Evolutionary conservation across 345 rosid genomes (phyloP), one percentile per base, ranked within the genome.

Genomic region (Garcia nutans): DNA sequence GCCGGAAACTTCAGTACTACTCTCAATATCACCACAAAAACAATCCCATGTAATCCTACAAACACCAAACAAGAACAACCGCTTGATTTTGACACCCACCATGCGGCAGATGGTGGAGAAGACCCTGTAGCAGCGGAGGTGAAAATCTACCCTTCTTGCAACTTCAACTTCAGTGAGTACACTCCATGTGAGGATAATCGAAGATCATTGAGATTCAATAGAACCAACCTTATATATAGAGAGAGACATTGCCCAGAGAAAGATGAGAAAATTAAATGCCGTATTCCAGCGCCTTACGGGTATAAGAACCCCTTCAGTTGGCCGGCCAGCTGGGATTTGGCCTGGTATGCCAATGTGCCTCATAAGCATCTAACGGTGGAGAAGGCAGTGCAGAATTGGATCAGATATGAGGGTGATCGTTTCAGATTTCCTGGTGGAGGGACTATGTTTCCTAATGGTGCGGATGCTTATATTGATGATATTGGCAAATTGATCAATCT

Each of bases 361-460:
- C 87, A 87, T 76, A 80, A 82, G 64, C 88, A 85, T 24, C 84
- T 87, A 1, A 86, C 90, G 22, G 85, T 83, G 50, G 90, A 85
- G 84, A 87, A 87, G 82, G 88, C 90, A 22, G 87, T 72, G 71
- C 88, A 87, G 78, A 87, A 87, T 62, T 87, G 90, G 90, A 87
- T 87, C 44, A 80, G 72, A 37, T 84, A 52, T 71, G 81, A 78
- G 67, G 88, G 85, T 12, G 84, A 85, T 20, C 81, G 82, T 31
- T 85, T 87, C 61, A 77, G 76, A 64, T 87, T 87, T 63, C 90
- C 90, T 5, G 88, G 87, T 1, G 90, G 90, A 52, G 90, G 90
- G 19, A 87, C 90, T 68, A 81, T 80, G 85, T 87, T 87, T 78
- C 90, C 86, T 41, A 67, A 85, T 45, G 90, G 88, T 17, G 90